Evolutionary conservation across 768 basidiomycete genomes (phyloP).

Genomic region (Clavaria fumosa): DNA sequence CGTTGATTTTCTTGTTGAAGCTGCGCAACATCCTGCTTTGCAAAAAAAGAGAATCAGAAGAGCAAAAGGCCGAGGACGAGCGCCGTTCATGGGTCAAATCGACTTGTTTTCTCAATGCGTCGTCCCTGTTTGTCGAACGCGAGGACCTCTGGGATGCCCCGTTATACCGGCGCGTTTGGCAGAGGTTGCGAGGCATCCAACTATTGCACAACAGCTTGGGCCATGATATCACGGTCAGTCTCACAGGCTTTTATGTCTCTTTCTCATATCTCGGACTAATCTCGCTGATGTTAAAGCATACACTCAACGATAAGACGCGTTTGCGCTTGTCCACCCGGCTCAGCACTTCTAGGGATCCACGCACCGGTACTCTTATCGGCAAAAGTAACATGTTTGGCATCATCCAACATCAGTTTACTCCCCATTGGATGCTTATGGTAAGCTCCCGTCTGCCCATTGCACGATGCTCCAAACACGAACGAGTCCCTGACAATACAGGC

Average conservation of each 20-base stretch:
- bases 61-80: slow-evolving; percentile 22
- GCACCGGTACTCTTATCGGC: slow-evolving; percentile 14
- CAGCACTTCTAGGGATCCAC: slow-evolving; percentile 15
- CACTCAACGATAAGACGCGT: slow-evolving; percentile 23
- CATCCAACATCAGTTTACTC: slow-evolving; percentile 62
- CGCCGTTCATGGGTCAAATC: slow-evolving; percentile 32
- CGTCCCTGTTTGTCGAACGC: slow-evolving; percentile 28
- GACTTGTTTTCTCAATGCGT: slow-evolving; percentile 32
- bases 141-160: slow-evolving; percentile 16
- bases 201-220: slow-evolving; percentile 23
- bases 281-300: too few relatives aligned
- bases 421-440: slow-evolving; percentile 38
- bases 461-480: slow-evolving; percentile 9
- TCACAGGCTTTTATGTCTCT: slow-evolving; percentile 4
- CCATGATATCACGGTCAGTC: slow-evolving; percentile 28
- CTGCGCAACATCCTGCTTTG: slow-evolving; percentile 29
- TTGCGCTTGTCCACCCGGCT: slow-evolving; percentile 26
- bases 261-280: background rate
- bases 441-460: slow-evolving; percentile 11
- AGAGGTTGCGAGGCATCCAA: slow-evolving; percentile 23
- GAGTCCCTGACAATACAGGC: slow-evolving; percentile 21
- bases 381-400: slow-evolving; percentile 41
- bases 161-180: slow-evolving; percentile 16
- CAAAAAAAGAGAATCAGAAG: slow-evolving; percentile 23
- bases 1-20: slow-evolving; percentile 16